Percentiles rank a stretch among this genome's conserved stretches.
Evolutionary conservation across 352 stramenopile genomes (phyloP).

Genomic region (Saprolegnia diclina): DNA sequence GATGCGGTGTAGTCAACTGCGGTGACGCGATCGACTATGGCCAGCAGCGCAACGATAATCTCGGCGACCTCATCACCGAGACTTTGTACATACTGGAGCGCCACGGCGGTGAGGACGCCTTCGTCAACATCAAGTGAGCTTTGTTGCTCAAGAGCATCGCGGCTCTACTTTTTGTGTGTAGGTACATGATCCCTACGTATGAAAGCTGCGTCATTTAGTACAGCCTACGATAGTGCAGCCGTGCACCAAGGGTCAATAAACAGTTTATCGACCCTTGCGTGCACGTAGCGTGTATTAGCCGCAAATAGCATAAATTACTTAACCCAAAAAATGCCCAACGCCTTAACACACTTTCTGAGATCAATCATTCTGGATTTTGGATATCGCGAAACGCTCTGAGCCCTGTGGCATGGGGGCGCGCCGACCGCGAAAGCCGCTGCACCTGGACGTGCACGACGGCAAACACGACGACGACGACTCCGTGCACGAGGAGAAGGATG

Average conservation of each 20-base stretch:
- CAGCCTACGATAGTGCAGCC: background rate
- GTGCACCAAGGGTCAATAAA: too few species aligned
- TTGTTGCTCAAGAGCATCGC: background rate
- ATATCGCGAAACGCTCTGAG: background rate
- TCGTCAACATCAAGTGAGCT: constrained; percentile 80
- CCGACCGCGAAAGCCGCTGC: background rate
- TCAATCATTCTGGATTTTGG: background rate
- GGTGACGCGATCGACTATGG: constrained; percentile 89
- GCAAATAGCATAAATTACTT: too few species aligned
- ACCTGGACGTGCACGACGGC: constrained; percentile 14
- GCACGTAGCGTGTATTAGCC: too few species aligned
- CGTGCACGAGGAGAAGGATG: constrained; percentile 35
- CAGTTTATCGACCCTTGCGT: background rate
- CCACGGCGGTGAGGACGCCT: constrained; percentile 82
- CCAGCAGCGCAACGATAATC: constrained; percentile 68
- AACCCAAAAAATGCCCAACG: too few species aligned
- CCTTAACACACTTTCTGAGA: too few species aligned
- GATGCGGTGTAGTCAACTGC: constrained; percentile 49
- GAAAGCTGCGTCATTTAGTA: constrained; percentile 49
- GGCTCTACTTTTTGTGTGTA: constrained; percentile 38
- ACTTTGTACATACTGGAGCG: constrained; percentile 85
- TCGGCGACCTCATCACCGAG: constrained; percentile 81
- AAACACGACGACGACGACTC: constrained; percentile 26
- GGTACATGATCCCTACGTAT: constrained; percentile 96
- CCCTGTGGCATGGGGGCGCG: background rate